Base-by-base conservation (phyloP, 2,329 filamentous ascomycete genomes). In the Rutstroemia sp. region DNA sequence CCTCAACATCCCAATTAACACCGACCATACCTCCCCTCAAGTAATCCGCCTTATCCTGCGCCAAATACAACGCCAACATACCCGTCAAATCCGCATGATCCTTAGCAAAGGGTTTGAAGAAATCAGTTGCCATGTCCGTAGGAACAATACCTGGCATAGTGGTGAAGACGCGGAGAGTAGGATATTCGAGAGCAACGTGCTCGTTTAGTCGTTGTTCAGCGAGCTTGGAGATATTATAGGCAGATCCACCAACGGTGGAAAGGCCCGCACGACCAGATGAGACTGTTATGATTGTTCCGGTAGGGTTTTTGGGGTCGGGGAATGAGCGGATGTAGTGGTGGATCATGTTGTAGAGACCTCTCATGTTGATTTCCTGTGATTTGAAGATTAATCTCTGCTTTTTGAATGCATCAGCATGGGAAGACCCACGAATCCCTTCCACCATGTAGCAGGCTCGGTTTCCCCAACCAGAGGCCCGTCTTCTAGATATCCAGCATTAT, bases 141-240 rank as follows among this genome's bases (percentile, higher is more conserved):
- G 65, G 65, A 1, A 76, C 70, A 14, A 70, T 71, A 2, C 77
- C 78, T 0, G 77, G 77, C 63, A 79, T 75, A 4, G 78, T 70
- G n/a, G 70, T 70, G 9, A 78, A 62, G 1, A 78, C 59, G 0
- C 74, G 74, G 47, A 76, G 63, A 9, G 70, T 66, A 8, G 62
- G 63, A 60, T 80, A 75, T 59, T 81, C 78, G 14, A 41, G 1
- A 5, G n/a, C 4, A 5, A 39, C 10, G 12, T 30, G 37, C 14
- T 55, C 52, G 9, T 9, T n/a, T 17, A 55, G 17, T 8, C 46
- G 34, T 6, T 54, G 34, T 34, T 49, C 52, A 10, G 25, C n/a
- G 5, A 55, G 25, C 14, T 55, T 55, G 6, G 23, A 49, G 12
- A 50, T 42, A 25, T 37, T 34, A 10, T 55, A 55, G 9, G 45